phyloP scores from a whole-genome alignment of 148 eudicot genomes.

The Cornus controversa region DNA sequence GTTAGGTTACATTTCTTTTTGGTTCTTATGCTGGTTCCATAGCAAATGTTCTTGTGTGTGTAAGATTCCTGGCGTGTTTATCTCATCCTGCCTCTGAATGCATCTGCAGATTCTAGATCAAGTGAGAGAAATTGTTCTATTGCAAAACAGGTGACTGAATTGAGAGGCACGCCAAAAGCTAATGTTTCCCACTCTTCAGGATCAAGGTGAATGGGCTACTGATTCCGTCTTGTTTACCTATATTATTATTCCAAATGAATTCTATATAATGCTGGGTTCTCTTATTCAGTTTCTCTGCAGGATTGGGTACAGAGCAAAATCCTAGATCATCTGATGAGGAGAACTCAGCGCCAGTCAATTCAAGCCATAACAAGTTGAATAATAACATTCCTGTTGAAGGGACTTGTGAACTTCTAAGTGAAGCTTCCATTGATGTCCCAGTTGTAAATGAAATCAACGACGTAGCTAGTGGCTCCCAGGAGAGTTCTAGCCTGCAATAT shows the following conservation, averaged over 20 bases:
- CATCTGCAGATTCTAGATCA: constrained; percentile 20
- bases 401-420: constrained; percentile 26
- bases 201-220: constrained; percentile 20
- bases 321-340: background rate
- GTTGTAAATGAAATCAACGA: constrained; percentile 16
- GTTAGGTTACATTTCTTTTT: too few relatives aligned
- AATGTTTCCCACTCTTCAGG: constrained; percentile 22
- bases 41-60: too few relatives aligned
- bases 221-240: background rate
- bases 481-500: background rate
- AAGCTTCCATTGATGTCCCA: constrained; percentile 36
- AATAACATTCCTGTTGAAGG: constrained; percentile 10
- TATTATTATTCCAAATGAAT: background rate
- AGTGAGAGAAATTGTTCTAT: constrained; percentile 14
- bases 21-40: background rate
- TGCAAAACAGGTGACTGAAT: constrained; percentile 12
- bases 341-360: background rate
- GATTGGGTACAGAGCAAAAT: background rate
- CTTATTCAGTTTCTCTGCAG: constrained; percentile 5
- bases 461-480: constrained; percentile 14
- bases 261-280: background rate
- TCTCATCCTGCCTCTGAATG: constrained; percentile 3
- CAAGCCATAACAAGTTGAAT: constrained; percentile 9
- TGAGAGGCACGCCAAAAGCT: constrained; percentile 15
- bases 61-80: background rate